Percentiles rank a stretch among this genome's conserved stretches.
These are phyloP conservation scores for Verticillium nonalfalfae DNA, from an alignment of 2,329 filamentous ascomycete species.

Conservation along the genomic window DNA sequence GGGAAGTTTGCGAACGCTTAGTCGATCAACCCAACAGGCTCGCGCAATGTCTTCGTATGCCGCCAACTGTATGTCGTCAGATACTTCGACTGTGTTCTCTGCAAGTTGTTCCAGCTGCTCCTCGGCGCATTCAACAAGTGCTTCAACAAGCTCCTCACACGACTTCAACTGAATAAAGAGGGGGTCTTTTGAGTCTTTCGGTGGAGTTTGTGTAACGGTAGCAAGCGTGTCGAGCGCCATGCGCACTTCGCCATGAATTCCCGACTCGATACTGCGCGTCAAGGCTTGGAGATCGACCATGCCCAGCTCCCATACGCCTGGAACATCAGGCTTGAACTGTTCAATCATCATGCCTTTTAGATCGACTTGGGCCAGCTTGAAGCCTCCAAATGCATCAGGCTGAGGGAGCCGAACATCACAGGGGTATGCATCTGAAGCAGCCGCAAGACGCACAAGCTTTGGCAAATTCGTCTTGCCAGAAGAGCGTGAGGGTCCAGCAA, in stretches of 20 bases:
- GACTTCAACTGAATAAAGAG: slow-evolving; percentile 61
- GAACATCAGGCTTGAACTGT: slow-evolving; percentile 66
- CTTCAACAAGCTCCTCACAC: slow-evolving; percentile 85
- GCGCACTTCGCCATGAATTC: slow-evolving; percentile 83
- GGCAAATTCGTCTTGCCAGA: slow-evolving; percentile 8
- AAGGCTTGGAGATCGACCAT: slow-evolving; percentile 86
- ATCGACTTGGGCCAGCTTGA: slow-evolving; percentile 59
- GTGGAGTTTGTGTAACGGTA: slow-evolving; percentile 55
- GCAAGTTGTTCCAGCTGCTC: slow-evolving; percentile 80
- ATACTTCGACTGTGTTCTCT: slow-evolving; percentile 78
- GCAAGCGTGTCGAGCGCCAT: slow-evolving; percentile 80
- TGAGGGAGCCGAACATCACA: slow-evolving; percentile 45
- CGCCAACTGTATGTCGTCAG: slow-evolving; percentile 75
- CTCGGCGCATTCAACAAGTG: slow-evolving; percentile 84
- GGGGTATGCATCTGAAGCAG: slow-evolving; percentile 46
- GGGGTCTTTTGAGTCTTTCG: slow-evolving; percentile 37
- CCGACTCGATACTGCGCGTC: slow-evolving; percentile 83
- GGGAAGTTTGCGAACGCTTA: slow-evolving; percentile 64
- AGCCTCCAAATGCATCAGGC: slow-evolving; percentile 56
- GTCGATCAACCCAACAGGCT: slow-evolving; percentile 67
- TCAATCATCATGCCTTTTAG: slow-evolving; percentile 62
- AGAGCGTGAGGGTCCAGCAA: not conserved
- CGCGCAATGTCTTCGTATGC: slow-evolving; percentile 85
- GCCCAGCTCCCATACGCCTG: slow-evolving; percentile 70
- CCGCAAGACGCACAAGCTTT: slow-evolving; percentile 29